Conservation (phyloP, 345 rosid genomes). For the Punica granatum region DNA sequence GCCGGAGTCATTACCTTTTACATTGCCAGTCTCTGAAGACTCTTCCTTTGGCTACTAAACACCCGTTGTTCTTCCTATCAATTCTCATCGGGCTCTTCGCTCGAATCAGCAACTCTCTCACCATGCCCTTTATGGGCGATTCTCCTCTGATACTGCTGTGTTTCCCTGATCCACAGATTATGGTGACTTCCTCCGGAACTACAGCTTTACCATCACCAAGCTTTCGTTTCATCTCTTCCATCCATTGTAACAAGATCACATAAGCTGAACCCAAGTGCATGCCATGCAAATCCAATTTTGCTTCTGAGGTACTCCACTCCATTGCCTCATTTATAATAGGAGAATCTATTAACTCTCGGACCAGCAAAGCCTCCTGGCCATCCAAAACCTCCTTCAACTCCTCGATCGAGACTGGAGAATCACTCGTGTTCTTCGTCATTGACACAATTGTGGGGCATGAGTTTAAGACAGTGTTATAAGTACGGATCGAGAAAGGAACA, state of each 20-base stretch:
- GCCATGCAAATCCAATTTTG: constrained; percentile 81
- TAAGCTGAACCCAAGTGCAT: constrained; percentile 71
- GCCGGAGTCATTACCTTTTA: neutral
- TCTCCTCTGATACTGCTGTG: constrained; percentile 66
- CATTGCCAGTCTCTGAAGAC: constrained; percentile 47
- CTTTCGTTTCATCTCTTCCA: constrained; percentile 44
- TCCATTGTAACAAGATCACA: constrained; percentile 65
- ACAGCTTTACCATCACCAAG: constrained; percentile 22
- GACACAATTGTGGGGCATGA: constrained; percentile 49
- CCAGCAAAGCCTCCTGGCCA: constrained; percentile 41
- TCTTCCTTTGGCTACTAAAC: constrained; percentile 63
- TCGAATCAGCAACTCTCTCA: constrained; percentile 45
- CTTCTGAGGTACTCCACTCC: constrained; percentile 43
- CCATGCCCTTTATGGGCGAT: constrained; percentile 58
- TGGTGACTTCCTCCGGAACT: constrained; percentile 51
- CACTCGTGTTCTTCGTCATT: constrained; percentile 22
- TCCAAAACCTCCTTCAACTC: constrained; percentile 40
- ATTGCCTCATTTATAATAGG: constrained; percentile 43
- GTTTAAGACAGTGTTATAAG: constrained; percentile 70
- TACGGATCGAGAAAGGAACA: constrained; percentile 51
- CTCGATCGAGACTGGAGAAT: constrained; percentile 31
- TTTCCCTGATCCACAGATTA: constrained; percentile 70
- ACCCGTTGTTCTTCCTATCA: constrained; percentile 60
- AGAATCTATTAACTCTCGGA: constrained; percentile 39
- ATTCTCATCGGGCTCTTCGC: constrained; percentile 58